Base-by-base conservation (phyloP, 768 basidiomycete species). In the Xanthoconium purpureum region DNA sequence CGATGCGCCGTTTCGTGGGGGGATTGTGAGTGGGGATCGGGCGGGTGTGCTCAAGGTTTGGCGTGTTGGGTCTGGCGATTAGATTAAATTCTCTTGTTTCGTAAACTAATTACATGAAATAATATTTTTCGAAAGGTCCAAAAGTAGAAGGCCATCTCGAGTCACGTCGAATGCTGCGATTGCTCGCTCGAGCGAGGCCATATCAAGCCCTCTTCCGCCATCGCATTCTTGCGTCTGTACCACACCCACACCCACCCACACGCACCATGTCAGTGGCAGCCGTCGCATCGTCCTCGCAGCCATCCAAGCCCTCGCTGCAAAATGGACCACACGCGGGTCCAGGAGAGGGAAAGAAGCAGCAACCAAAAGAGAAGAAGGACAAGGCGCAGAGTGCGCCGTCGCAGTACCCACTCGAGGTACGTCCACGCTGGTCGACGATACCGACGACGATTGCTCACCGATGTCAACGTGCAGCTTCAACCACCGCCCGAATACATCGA, bases 21-120 rank as follows among this genome's bases (percentile, higher is more conserved):
- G 93, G 2, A 81, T 97, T 45, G 82, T 98, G n/a, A 94, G 89
- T 59, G 96, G 90, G 2, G 96, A 98, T 69, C 80, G 92, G 46
- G 80, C 87, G 20, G 97, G 97, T 4, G 85, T 87, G 18, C 80
- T 98, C 61, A 98, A 97, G 70, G 89, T 97, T 1, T 98, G 89
- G 89, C 79, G 86, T 55, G 81, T 90, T 20, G 89, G 91, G 20
- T 66, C 74, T 44, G 69, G 76, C 5, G 80, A 81, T 33, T 73
- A 64, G 61, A 53, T 35, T 11, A 18, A 15, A 9, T 17, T 39
- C 24, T 24, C 24, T 39, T n/a, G 38, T 17, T n/a, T 24, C 24
- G 24, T 24, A 24, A 24, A 24, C 24, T 12, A 12, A 24, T 12
- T 29, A 17, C 12, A 47, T 5, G 35, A 24, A 36, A 48, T 48